Percentiles rank a stretch among this genome's conserved stretches.
Conservation (phyloP, 2,329 filamentous ascomycete genomes). For the Colletotrichum godetiae region DNA sequence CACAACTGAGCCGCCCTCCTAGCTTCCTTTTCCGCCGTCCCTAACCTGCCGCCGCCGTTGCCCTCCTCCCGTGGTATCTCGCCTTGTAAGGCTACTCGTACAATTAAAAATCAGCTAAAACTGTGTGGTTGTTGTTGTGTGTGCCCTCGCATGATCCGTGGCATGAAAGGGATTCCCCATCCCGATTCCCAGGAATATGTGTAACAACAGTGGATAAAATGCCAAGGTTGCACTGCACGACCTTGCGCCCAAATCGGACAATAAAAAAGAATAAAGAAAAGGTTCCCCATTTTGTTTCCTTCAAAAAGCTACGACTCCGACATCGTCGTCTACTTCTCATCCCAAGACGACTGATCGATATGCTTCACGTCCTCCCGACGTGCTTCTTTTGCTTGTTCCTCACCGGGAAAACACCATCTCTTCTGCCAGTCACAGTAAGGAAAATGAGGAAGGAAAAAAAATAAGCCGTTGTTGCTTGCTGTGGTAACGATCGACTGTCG, state of each 20-base stretch:
- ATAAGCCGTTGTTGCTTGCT: constrained; percentile 1
- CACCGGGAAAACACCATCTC: background rate
- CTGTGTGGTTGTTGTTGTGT: background rate
- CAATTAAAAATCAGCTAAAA: constrained; percentile 27
- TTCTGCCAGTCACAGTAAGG: background rate
- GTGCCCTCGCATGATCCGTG: background rate
- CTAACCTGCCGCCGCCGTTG: background rate
- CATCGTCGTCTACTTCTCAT: constrained; percentile 23
- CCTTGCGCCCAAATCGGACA: constrained; percentile 13
- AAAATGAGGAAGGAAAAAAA: background rate
- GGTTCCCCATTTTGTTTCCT: background rate
- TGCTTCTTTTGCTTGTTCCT: background rate
- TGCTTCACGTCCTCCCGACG: constrained; percentile 5
- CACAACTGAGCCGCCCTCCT: background rate
- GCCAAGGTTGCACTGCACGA: background rate
- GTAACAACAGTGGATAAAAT: background rate
- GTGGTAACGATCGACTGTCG: constrained; percentile 13
- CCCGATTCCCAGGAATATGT: background rate
- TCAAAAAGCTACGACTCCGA: constrained; percentile 3
- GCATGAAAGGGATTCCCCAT: background rate
- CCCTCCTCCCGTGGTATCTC: constrained; percentile 4
- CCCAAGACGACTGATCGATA: constrained; percentile 22
- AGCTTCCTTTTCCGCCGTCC: background rate
- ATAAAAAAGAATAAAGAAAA: background rate
- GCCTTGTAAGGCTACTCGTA: constrained; percentile 20